A percentile compares a stretch with the other conserved stretches of the same genome.
These are phyloP conservation scores for Chrysoporthe cubensis DNA, from an alignment of 2,329 filamentous ascomycete species.

Conservation along the genomic window DNA sequence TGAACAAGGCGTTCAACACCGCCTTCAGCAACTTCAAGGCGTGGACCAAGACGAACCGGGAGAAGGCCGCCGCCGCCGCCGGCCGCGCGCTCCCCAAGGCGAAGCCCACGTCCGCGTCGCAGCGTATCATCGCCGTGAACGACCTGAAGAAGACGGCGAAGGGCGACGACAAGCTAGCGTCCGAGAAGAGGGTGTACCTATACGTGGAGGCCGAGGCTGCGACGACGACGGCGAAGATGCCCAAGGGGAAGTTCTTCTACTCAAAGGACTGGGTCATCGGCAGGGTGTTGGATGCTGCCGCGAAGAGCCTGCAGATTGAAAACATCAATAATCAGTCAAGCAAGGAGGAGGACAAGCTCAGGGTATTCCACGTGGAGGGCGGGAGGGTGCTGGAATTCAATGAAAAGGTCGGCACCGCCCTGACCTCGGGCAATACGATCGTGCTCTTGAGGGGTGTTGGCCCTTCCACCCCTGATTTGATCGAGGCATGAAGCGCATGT, in stretches of 20 bases:
- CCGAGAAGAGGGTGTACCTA: constrained; percentile 87
- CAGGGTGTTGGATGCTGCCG: constrained; percentile 76
- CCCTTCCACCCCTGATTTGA: constrained; percentile 69
- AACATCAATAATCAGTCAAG: constrained; percentile 82
- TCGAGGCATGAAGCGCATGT: constrained; percentile 50
- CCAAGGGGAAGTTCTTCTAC: constrained; percentile 81
- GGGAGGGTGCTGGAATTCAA: constrained; percentile 84
- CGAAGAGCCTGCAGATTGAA: constrained; percentile 75
- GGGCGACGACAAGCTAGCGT: constrained; percentile 79
- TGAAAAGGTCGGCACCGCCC: constrained; percentile 76
- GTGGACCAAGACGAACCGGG: constrained; percentile 79
- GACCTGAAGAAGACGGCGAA: constrained; percentile 85
- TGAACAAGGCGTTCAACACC: constrained; percentile 68
- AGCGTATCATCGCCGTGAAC: constrained; percentile 71
- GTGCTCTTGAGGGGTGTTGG: constrained; percentile 86
- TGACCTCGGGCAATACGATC: constrained; percentile 86
- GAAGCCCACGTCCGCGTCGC: constrained; percentile 65
- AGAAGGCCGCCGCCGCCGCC: constrained; percentile 48
- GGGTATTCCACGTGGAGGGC: constrained; percentile 92
- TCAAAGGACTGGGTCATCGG: constrained; percentile 89
- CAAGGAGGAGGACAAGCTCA: constrained; percentile 76
- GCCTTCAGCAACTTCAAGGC: constrained; percentile 78
- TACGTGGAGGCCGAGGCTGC: constrained; percentile 89
- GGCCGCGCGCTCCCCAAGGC: constrained; percentile 63
- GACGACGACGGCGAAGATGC: constrained; percentile 81